Evolutionary conservation across 225 moss, liverwort and hornwort genomes (phyloP), one percentile per base, ranked within the genome.

Genomic region (Takakia lepidozioides): DNA sequence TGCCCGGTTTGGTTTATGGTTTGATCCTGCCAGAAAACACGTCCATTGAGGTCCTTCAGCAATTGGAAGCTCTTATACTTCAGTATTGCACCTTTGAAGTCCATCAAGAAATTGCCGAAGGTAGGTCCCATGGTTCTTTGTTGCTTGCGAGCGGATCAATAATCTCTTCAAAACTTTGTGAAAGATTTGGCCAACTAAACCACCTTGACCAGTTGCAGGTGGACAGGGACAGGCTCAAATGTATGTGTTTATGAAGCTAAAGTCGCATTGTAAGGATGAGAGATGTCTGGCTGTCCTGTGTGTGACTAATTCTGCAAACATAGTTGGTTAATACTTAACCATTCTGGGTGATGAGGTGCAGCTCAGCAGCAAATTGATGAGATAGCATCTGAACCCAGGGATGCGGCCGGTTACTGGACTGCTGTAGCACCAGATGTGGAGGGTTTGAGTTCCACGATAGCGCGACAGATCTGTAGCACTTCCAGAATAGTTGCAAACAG

Each of bases 1-100:
- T 93, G 1, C 92, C 88, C 0, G 85, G 85, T 0, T 68, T 93
- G 0, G 61, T 83, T 0, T 93, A 88, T 16, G 92, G 92, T 10
- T 23, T 93, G 28, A 69, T 88, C 4, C 27, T 93, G 10, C 80
- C 92, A 0, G 76, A 82, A 5, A 55, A 8, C 11, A 70, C 67
- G 0, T 41, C 67, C 0, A 2, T 28, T 23, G 70, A 56, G 9
- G 19, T 48, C 1, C 65, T 93, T 0, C 68, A 75, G 21, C 59
- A 29, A 13, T 46, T 85, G 21, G 92, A 93, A 44, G 41, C 62
- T 3, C 58, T 73, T 0, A 1, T 93, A 24, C 8, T 28, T 0
- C 60, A 83, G 8, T 88, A 73, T 13, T 75, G 75, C 30, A 67
- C 76, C 2, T 87, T 78, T 34, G 85, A 85, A 73, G 45, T 66